These are phyloP conservation scores for Pichia sporocuriosa DNA, from an alignment of 805 yeast genomes.

Conservation along the genomic window DNA sequence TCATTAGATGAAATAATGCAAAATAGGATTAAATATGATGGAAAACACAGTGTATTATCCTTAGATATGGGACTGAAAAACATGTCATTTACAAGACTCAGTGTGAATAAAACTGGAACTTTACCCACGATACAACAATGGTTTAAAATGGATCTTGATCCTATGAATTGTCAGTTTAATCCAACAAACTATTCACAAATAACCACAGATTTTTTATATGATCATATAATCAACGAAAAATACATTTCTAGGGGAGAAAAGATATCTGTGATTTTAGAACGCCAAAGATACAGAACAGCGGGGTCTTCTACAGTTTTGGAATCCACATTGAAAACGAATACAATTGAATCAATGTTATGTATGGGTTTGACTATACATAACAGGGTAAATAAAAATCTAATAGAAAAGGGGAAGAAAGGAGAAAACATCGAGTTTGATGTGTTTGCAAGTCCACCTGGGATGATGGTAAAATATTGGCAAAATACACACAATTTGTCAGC, in stretches of 20 bases:
- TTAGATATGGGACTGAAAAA: slow-evolving; percentile 32
- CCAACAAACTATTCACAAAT: slow-evolving; percentile 26
- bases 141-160: slow-evolving; percentile 29
- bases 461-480: slow-evolving; percentile 30
- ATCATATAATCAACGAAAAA: slow-evolving; percentile 14
- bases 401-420: too few relatives aligned
- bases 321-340: slow-evolving; percentile 44
- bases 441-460: slow-evolving; percentile 9
- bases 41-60: too few relatives aligned
- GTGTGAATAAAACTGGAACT: not conserved
- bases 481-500: not conserved
- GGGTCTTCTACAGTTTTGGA: slow-evolving; percentile 43
- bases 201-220: slow-evolving; percentile 17
- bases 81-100: slow-evolving; percentile 26
- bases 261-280: slow-evolving; percentile 38
- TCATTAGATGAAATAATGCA: slow-evolving; percentile 12
- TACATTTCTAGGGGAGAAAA: not conserved
- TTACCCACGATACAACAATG: slow-evolving; percentile 25
- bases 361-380: slow-evolving; percentile 13
- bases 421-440: not conserved
- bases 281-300: slow-evolving; percentile 48
- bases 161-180: slow-evolving; percentile 18
- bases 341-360: slow-evolving; percentile 44
- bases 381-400: not conserved
- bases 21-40: too few relatives aligned